These are phyloP conservation scores for Dillenia turbinata DNA, from an alignment of 164 flowering plant genomes.

Conservation along the genomic window DNA sequence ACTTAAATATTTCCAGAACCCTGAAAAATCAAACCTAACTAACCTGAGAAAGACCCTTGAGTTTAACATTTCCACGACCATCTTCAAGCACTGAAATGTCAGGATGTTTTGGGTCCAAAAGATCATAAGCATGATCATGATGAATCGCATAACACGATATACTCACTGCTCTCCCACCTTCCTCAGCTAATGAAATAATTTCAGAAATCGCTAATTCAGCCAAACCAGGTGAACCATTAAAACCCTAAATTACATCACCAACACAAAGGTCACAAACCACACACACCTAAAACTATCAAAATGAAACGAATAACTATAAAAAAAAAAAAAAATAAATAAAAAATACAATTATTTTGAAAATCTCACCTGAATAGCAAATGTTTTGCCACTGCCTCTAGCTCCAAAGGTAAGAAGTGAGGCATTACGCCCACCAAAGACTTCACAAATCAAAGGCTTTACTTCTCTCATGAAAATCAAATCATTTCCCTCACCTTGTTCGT, in stretches of 20 bases:
- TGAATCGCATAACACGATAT: constrained; percentile 55
- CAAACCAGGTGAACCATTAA: constrained; percentile 52
- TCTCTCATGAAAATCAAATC: constrained; percentile 39
- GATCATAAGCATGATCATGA: constrained; percentile 52
- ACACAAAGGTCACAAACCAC: neutral
- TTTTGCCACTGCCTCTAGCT: constrained; percentile 73
- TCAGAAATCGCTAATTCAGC: constrained; percentile 51
- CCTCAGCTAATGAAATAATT: constrained; percentile 35
- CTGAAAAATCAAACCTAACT: neutral
- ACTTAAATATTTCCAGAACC: neutral
- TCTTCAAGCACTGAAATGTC: constrained; percentile 42
- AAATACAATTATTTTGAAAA: neutral
- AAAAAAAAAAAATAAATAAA: neutral
- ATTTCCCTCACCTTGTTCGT: constrained; percentile 40
- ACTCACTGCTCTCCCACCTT: constrained; percentile 25
- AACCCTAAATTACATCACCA: constrained; percentile 33
- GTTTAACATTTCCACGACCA: constrained; percentile 48
- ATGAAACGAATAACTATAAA: neutral
- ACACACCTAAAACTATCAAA: neutral
- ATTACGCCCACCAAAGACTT: constrained; percentile 39
- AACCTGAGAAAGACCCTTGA: constrained; percentile 77
- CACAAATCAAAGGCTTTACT: constrained; percentile 47
- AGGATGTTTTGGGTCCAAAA: constrained; percentile 35
- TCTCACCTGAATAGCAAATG: constrained; percentile 52
- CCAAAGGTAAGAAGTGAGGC: constrained; percentile 61